Base-by-base conservation (phyloP, 1,139 yeast genomes). In the Candida gigantensis region DNA sequence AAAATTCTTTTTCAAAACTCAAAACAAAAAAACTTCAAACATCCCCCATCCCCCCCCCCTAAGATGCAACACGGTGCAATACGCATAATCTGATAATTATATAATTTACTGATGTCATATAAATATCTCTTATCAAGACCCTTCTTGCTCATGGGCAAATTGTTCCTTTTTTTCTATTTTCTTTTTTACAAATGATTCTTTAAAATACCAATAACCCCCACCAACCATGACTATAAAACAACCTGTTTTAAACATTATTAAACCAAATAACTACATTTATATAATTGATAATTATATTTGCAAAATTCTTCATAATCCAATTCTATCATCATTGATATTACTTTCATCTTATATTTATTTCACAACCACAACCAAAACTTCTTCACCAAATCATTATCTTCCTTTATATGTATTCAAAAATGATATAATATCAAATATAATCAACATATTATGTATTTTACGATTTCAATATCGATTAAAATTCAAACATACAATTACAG, bases 321-420 rank as follows among this genome's bases (percentile, higher is more conserved):
- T 83, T 12, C 83, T 61, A 47, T 85, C 95, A 36, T 82, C 89
- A 43, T 79, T 23, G 12, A 23, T 79, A 7, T 84, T 77, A 25
- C 78, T 84, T 37, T 67, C 77, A 39, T 77, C 82, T 3, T 72
- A 56, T 2, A 74, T 49, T 40, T 73, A 79, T 15, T 68, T 46
- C 11, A 41, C 34, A 36, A 30, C 4, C n/a, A 7, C 25, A 13
- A n/a, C 17, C n/a, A n/a, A n/a, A n/a, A n/a, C 34, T 25, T 15
- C 12, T 20, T 9, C 29, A 23, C 8, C 24, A 34, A 15, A 13
- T 33, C 30, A 24, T 7, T 14, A 11, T 5, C 5, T 23, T 17
- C 15, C 28, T 6, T 20, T 24, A 16, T 8, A 21, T 19, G 13
- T 18, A 18, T 18, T 18, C 24, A 18, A 20, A 12, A 30, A 37